A percentile compares a stretch with the other conserved stretches of the same genome.
Evolutionary conservation across 139 green algal species (phyloP).

Genomic region (Raphidocelis subcapitata): DNA sequence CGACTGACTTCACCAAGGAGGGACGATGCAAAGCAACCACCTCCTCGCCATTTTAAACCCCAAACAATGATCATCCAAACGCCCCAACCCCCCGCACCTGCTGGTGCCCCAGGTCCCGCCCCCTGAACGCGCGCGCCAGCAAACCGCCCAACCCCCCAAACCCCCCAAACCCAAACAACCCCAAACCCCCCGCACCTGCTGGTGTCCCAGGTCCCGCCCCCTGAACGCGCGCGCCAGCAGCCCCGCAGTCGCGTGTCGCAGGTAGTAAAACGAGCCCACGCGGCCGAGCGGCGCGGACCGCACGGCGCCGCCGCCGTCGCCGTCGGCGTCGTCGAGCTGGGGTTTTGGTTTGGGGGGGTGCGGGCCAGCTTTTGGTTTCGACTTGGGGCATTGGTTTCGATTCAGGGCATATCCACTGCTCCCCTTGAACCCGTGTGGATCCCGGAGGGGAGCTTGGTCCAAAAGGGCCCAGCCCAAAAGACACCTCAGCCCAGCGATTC

Average conservation of each 20-base stretch:
- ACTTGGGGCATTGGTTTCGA: not conserved
- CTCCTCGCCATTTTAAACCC: not conserved
- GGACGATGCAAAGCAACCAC: no score
- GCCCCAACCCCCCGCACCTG: conserved; percentile 7
- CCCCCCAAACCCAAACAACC: not conserved
- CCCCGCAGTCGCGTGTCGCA: conserved; percentile 84
- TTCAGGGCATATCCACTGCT: no score
- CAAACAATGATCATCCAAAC: no score
- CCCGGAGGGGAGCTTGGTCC: no score
- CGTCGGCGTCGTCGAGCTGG: not conserved
- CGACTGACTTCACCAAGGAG: no score
- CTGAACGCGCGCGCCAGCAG: conserved; percentile 66
- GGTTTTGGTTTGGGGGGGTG: not conserved
- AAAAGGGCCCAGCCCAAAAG: no score
- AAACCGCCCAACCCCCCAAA: no score
- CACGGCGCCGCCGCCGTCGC: conserved; percentile 60
- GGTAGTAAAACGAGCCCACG: conserved; percentile 95
- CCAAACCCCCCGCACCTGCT: conserved; percentile 18
- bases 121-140: conserved; percentile 59
- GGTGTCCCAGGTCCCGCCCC: conserved; percentile 49
- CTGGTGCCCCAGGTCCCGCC: conserved; percentile 53
- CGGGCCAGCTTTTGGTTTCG: not conserved
- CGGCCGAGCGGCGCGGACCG: conserved; percentile 61
- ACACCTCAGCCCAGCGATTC: no score
- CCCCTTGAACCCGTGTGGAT: no score